These are phyloP conservation scores for Pseudocercospora pini-densiflorae DNA, from an alignment of 2,329 filamentous ascomycete species.

Conservation along the genomic window DNA sequence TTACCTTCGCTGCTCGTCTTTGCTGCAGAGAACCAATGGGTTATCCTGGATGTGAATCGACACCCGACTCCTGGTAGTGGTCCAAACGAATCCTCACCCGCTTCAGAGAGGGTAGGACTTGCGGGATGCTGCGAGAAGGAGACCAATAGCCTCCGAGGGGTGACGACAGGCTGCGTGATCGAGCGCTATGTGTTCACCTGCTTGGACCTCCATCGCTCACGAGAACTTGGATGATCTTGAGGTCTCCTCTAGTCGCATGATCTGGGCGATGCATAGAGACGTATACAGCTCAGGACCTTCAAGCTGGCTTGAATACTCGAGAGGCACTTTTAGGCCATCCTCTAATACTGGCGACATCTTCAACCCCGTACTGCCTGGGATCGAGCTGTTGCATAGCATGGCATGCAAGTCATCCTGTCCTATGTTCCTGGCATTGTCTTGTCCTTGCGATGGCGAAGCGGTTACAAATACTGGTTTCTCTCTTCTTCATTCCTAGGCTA, in stretches of 20 bases:
- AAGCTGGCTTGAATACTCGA: background rate
- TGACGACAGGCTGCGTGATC: background rate
- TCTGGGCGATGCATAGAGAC: background rate
- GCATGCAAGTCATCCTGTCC: background rate
- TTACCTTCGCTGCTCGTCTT: too few species aligned
- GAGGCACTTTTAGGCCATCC: background rate
- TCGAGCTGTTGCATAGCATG: background rate
- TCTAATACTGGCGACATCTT: background rate
- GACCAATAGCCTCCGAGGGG: background rate
- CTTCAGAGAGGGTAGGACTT: background rate
- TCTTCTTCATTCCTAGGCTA: background rate
- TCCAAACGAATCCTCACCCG: background rate
- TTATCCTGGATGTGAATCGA: background rate
- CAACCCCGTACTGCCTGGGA: background rate
- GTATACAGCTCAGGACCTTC: background rate
- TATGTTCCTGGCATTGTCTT: background rate
- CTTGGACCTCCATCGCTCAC: background rate
- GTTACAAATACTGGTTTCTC: background rate
- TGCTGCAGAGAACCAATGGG: background rate
- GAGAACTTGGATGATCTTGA: background rate
- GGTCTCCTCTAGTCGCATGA: background rate
- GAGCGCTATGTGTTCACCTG: background rate
- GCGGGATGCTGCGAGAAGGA: background rate
- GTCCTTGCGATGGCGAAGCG: background rate
- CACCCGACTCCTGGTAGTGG: background rate